Conservation (phyloP, 495 filamentous ascomycete genomes). For the Echria macrotheca region DNA sequence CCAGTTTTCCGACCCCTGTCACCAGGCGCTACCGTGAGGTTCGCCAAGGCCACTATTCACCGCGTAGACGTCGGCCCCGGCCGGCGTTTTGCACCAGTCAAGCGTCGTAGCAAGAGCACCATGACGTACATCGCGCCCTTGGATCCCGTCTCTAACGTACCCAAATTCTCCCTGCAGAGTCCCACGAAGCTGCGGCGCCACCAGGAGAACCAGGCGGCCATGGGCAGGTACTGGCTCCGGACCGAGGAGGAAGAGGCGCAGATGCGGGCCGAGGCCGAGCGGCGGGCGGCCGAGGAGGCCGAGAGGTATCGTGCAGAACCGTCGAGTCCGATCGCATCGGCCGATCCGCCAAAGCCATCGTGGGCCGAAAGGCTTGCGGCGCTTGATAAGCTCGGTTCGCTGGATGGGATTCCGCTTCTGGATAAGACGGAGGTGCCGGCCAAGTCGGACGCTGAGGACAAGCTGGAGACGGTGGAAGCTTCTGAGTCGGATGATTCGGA, state of each 20-base stretch:
- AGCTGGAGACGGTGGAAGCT: constrained; percentile 8
- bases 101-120: constrained; percentile 31
- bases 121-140: constrained; percentile 30
- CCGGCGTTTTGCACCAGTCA: constrained; percentile 27
- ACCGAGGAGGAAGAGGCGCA: constrained; percentile 31
- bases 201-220: constrained; percentile 30
- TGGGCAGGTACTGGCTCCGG: constrained; percentile 30
- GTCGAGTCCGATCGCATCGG: constrained; percentile 7
- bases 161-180: constrained; percentile 20
- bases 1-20: constrained; percentile 19
- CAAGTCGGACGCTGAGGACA: constrained; percentile 15
- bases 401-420: constrained; percentile 7
- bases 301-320: constrained; percentile 29
- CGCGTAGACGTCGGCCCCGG: constrained; percentile 27
- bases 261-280: constrained; percentile 23
- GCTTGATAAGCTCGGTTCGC: constrained; percentile 10
- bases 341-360: constrained; percentile 1
- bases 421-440: constrained; percentile 12
- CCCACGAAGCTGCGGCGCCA: constrained; percentile 28
- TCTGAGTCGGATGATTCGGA: constrained; percentile 9
- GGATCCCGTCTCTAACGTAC: constrained; percentile 20
- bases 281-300: constrained; percentile 25
- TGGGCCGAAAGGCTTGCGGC: constrained; percentile 2
- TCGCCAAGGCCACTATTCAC: constrained; percentile 31
- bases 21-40: constrained; percentile 26